Conservation (phyloP, 169 alveolate species). For the Eimeria zaria region DNA sequence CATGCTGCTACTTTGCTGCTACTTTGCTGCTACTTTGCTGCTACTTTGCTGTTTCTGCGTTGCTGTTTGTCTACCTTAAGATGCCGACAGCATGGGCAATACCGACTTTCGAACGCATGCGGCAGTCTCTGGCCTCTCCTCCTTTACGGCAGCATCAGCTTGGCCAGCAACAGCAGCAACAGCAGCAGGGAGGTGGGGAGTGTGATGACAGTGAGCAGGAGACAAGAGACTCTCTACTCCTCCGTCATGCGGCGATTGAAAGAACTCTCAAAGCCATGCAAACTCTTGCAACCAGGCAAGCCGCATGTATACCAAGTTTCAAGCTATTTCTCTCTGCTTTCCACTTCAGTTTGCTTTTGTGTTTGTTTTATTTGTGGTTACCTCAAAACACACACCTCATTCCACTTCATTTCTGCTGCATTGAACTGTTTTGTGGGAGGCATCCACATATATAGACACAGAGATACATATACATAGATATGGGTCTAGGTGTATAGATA, state of each 20-base stretch:
- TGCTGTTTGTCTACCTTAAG: neutral
- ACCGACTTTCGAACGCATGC: neutral
- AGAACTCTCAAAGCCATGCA: neutral
- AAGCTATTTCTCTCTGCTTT: too few species aligned
- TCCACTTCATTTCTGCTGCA: too few species aligned
- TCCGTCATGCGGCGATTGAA: neutral
- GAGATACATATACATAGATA: too few species aligned
- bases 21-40: neutral
- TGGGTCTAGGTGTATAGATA: too few species aligned
- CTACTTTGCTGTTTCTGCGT: neutral
- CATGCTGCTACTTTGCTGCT: too few species aligned
- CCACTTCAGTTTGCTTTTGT: neutral
- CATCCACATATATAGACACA: too few species aligned
- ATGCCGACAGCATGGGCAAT: slow-evolving; percentile 38
- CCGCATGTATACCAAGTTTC: neutral
- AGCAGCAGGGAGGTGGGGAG: neutral
- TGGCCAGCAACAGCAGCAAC: neutral
- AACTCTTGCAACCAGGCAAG: slow-evolving; percentile 10
- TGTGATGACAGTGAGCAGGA: neutral
- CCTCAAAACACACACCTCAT: too few species aligned
- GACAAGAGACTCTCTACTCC: neutral
- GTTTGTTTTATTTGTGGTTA: neutral
- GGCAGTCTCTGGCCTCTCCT: neutral
- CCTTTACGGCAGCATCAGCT: neutral
- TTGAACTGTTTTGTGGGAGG: too few species aligned